Conservation (phyloP, 2,329 filamentous ascomycete genomes). For the Cercospora sp. region DNA sequence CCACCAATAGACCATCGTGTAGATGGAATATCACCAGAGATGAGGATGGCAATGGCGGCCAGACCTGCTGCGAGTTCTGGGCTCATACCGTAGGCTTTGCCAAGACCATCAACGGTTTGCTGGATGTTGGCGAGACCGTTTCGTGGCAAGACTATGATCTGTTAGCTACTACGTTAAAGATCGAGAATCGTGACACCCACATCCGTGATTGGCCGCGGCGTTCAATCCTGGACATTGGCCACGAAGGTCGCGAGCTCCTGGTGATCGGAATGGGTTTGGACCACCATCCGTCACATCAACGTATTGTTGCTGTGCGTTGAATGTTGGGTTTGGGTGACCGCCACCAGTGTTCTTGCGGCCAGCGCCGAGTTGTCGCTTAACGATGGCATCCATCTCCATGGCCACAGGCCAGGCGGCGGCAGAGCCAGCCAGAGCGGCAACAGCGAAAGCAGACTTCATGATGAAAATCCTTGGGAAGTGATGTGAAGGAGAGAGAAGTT, state of each 20-base stretch:
- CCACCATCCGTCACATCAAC: constrained; percentile 29
- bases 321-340: constrained; percentile 24
- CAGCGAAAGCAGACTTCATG: constrained; percentile 14
- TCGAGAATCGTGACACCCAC: no score
- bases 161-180: background rate
- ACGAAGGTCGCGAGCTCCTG: constrained; percentile 29
- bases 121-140: constrained; percentile 15
- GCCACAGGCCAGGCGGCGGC: constrained; percentile 22
- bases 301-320: constrained; percentile 21
- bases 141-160: constrained; percentile 1
- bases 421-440: constrained; percentile 18
- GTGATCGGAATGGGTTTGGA: constrained; percentile 32
- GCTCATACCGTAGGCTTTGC: constrained; percentile 37
- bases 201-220: constrained; percentile 31
- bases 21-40: constrained; percentile 19
- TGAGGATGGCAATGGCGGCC: constrained; percentile 34
- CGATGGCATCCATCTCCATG: constrained; percentile 16
- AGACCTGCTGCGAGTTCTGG: constrained; percentile 29
- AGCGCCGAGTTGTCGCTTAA: constrained; percentile 14
- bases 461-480: background rate
- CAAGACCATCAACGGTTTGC: constrained; percentile 23
- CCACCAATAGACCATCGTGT: constrained; percentile 36
- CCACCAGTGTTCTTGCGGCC: constrained; percentile 21
- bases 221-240: constrained; percentile 33
- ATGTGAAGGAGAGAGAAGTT: background rate